A percentile compares a stretch with the other conserved stretches of the same genome.
These are phyloP conservation scores for Phytopythium chamaehyphon DNA, from an alignment of 352 stramenopile species.

Conservation along the genomic window DNA sequence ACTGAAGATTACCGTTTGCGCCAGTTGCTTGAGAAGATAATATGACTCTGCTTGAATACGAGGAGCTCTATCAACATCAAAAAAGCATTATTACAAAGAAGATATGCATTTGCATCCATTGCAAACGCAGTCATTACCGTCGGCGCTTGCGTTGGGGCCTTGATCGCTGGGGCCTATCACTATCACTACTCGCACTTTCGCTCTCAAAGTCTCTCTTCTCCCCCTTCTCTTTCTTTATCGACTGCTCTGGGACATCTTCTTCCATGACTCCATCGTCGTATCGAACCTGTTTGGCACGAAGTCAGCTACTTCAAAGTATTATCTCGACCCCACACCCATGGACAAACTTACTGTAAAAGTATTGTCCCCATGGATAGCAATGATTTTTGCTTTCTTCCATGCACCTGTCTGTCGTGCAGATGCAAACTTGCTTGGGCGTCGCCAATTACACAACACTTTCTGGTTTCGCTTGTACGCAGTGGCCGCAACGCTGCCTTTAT, in stretches of 20 bases:
- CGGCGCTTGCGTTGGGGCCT: constrained; percentile 7
- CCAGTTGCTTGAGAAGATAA: constrained; percentile 62
- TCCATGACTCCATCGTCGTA: constrained; percentile 44
- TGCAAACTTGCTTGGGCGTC: constrained; percentile 34
- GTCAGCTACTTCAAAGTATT: too few relatives aligned
- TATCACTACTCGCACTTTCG: constrained; percentile 1
- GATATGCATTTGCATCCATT: neutral
- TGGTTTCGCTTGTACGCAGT: constrained; percentile 25
- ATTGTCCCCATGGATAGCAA: constrained; percentile 29
- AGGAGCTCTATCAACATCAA: neutral
- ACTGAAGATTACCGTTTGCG: constrained; percentile 39
- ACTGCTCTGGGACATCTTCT: constrained; percentile 42
- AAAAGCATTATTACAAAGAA: neutral
- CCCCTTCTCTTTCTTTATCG: constrained; percentile 18
- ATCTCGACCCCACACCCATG: neutral
- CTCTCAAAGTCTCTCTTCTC: constrained; percentile 5
- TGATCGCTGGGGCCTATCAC: neutral
- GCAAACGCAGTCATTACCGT: neutral
- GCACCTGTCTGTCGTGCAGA: constrained; percentile 20
- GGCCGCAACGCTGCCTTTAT: constrained; percentile 1
- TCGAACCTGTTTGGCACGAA: constrained; percentile 35
- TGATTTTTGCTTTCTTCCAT: constrained; percentile 25
- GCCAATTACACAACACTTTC: constrained; percentile 28
- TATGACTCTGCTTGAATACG: constrained; percentile 34
- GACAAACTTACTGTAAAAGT: constrained; percentile 33